A percentile compares a stretch with the other conserved stretches of the same genome.
phyloP scores from a whole-genome alignment of 169 alveolate species.

The Perkinsus marinus region DNA sequence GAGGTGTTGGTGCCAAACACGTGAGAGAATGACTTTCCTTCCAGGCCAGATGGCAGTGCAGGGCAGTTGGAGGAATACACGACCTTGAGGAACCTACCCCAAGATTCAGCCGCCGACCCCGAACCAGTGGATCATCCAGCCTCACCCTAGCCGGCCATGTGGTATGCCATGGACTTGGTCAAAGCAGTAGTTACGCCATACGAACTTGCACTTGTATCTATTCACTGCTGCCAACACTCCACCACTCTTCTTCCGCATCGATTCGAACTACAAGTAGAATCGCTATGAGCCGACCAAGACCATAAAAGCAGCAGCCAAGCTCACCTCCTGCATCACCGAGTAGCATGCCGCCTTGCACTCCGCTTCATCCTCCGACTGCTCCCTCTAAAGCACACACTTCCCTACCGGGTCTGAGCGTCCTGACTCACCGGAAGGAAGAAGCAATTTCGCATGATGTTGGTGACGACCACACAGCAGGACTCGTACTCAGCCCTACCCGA shows the following conservation, averaged over 20 bases:
- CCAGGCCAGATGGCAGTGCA: constrained; percentile 1
- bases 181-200: constrained; percentile 13
- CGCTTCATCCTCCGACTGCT: neutral
- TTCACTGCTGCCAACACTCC: constrained; percentile 2
- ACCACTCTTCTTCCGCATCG: neutral
- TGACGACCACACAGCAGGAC: constrained; percentile 25
- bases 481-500: neutral
- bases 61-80: neutral
- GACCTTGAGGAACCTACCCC: constrained; percentile 3
- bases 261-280: neutral
- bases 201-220: constrained; percentile 9
- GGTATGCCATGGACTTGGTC: constrained; percentile 18
- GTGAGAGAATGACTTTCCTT: constrained; percentile 15
- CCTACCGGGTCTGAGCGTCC: neutral
- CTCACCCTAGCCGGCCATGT: neutral
- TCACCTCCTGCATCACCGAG: neutral
- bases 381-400: neutral
- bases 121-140: neutral
- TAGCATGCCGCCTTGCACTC: neutral
- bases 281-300: neutral
- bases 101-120: neutral
- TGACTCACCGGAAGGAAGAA: constrained; percentile 10
- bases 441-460: constrained; percentile 17
- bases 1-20: constrained; percentile 16
- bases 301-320: neutral